phyloP scores from a whole-genome alignment of 177 flowering plant species.

The Tripterygium wilfordii region DNA sequence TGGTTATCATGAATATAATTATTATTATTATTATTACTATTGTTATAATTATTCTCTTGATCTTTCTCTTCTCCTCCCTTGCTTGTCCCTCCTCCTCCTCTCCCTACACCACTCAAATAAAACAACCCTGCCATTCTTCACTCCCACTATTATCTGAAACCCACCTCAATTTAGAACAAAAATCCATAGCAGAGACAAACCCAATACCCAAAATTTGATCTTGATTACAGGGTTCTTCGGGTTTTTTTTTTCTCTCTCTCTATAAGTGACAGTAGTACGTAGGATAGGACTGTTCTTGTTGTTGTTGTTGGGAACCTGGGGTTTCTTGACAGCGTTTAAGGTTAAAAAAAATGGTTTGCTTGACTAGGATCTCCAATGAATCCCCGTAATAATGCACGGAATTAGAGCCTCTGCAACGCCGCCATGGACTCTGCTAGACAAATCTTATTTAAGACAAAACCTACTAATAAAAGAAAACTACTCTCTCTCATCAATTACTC shows the following conservation, averaged over 20 bases:
- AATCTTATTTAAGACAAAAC: constrained; percentile 36
- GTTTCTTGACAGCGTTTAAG: too few species aligned
- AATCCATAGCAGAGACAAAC: constrained; percentile 45
- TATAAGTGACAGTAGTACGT: too few species aligned
- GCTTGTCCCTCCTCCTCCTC: constrained; percentile 13
- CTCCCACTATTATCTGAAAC: constrained; percentile 19
- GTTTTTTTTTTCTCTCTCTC: too few species aligned
- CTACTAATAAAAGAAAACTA: constrained; percentile 12
- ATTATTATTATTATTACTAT: too few species aligned
- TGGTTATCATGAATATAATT: too few species aligned
- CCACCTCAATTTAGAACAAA: constrained; percentile 27
- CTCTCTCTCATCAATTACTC: constrained; percentile 8
- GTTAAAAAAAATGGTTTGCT: too few species aligned
- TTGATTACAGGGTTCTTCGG: too few species aligned
- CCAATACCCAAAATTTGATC: too few species aligned
- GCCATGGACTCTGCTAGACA: constrained; percentile 43
- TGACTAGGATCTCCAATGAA: too few species aligned
- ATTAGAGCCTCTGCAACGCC: constrained; percentile 83
- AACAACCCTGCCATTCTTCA: constrained; percentile 66
- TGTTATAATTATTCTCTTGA: too few species aligned
- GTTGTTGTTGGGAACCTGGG: too few species aligned
- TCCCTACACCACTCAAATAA: constrained; percentile 60
- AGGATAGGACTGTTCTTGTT: too few species aligned
- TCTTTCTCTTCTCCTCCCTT: constrained; percentile 14
- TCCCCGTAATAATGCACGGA: constrained; percentile 77